These are phyloP conservation scores for Grosmannia serpens DNA, from an alignment of 2,329 filamentous ascomycete species.

Conservation along the genomic window DNA sequence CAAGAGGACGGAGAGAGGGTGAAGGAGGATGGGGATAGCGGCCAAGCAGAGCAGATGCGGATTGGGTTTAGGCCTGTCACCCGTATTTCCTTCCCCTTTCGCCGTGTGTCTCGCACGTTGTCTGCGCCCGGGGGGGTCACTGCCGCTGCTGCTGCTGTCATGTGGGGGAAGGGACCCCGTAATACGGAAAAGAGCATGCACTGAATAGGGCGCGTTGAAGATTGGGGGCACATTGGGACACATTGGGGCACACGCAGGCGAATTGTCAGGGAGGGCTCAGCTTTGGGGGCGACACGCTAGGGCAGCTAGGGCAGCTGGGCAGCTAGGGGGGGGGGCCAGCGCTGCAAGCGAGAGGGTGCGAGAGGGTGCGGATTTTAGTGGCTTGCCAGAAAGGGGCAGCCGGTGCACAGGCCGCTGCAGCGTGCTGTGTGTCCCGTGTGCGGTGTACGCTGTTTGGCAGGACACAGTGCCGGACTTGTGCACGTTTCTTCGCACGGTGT, in stretches of 20 bases:
- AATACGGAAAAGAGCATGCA: background rate
- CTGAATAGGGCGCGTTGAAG: background rate
- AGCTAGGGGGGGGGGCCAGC: no score
- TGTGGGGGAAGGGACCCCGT: background rate
- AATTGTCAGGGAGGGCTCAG: background rate
- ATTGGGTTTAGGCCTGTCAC: conserved; percentile 7
- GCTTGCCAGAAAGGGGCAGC: background rate
- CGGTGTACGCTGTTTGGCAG: no score
- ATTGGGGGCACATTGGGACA: no score
- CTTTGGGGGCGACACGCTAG: background rate
- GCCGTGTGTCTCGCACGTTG: conserved; percentile 2
- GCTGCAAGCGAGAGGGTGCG: background rate
- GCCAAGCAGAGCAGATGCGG: background rate
- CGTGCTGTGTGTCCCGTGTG: no score
- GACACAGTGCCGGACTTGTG: no score
- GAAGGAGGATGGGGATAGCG: background rate
- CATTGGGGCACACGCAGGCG: no score
- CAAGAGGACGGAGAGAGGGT: background rate
- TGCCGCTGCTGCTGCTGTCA: background rate
- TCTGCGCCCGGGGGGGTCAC: background rate
- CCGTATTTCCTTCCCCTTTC: background rate
- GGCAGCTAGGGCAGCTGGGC: background rate
- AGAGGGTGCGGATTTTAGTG: no score
- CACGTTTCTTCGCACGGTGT: no score
- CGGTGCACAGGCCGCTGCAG: background rate